A percentile compares a stretch with the other conserved stretches of the same genome.
phyloP scores from a whole-genome alignment of 2,329 filamentous ascomycete species.

The Lasiodiplodia sp. region DNA sequence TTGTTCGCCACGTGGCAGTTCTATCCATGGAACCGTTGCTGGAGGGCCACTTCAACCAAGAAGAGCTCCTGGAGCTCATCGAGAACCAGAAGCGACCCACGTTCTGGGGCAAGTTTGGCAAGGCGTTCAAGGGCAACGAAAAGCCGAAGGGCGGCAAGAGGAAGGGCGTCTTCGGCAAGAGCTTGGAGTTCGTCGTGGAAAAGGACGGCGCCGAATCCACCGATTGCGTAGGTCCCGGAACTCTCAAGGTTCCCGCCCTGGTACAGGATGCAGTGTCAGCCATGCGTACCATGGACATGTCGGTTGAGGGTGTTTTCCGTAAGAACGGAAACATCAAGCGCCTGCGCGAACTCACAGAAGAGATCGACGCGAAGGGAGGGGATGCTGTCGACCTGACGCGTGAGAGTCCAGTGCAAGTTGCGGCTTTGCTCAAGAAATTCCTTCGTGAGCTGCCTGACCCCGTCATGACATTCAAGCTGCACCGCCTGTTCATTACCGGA shows the following conservation, averaged over 20 bases:
- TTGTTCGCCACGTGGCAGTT: constrained; percentile 92
- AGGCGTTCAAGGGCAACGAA: constrained; percentile 74
- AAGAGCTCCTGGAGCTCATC: constrained; percentile 90
- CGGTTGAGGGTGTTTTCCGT: constrained; percentile 96
- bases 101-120: constrained; percentile 98
- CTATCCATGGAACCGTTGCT: constrained; percentile 93
- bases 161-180: constrained; percentile 92
- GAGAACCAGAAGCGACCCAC: constrained; percentile 85
- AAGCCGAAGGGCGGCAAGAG: constrained; percentile 81
- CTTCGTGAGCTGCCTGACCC: constrained; percentile 93
- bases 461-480: constrained; percentile 92
- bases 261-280: constrained; percentile 94
- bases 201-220: constrained; percentile 97
- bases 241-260: constrained; percentile 88
- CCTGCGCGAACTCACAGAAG: constrained; percentile 82
- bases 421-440: constrained; percentile 93
- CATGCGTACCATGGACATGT: constrained; percentile 99
- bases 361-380: constrained; percentile 85
- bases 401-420: constrained; percentile 91
- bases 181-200: constrained; percentile 87
- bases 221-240: constrained; percentile 91
- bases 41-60: constrained; percentile 88
- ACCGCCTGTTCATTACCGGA: constrained; percentile 86
- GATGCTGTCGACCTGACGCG: constrained; percentile 85
- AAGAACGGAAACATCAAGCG: constrained; percentile 99